A percentile compares a stretch with the other conserved stretches of the same genome.
Evolutionary conservation across 2,329 filamentous ascomycete species (phyloP).

Genomic region (Neophaeococcomyces mojaviensis): DNA sequence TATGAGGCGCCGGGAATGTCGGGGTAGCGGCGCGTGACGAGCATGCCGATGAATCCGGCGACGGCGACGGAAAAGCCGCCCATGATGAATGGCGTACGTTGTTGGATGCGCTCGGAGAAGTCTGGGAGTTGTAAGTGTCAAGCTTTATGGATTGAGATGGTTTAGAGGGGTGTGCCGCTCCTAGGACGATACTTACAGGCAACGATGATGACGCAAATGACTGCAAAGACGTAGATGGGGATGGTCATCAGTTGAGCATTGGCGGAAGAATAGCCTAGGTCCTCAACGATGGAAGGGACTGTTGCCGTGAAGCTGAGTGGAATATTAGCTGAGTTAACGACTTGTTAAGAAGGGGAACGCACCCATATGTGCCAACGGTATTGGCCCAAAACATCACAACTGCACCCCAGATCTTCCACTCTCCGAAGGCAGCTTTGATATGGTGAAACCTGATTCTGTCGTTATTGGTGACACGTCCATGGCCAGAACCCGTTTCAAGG

Average conservation of each 20-base stretch:
- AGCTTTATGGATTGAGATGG: not conserved
- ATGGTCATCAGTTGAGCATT: constrained; percentile 59
- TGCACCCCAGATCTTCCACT: constrained; percentile 68
- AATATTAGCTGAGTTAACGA: not conserved
- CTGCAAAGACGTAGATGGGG: constrained; percentile 35
- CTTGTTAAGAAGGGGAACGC: not conserved
- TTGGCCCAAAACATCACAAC: constrained; percentile 44
- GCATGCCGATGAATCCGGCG: constrained; percentile 56
- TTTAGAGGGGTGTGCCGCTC: too few relatives aligned
- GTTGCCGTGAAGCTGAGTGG: not conserved
- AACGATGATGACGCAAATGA: not conserved
- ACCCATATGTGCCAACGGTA: constrained; percentile 21
- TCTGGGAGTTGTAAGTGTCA: constrained; percentile 26
- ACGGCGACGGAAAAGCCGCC: constrained; percentile 48
- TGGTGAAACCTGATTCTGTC: constrained; percentile 63
- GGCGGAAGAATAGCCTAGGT: constrained; percentile 47
- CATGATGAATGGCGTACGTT: constrained; percentile 58
- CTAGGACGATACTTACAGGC: not conserved
- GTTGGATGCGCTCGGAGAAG: constrained; percentile 48
- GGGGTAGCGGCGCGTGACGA: constrained; percentile 39
- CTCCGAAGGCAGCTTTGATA: constrained; percentile 55
- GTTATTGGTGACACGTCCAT: constrained; percentile 42
- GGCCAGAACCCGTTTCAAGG: constrained; percentile 56
- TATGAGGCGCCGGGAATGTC: constrained; percentile 37
- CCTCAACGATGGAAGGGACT: constrained; percentile 57